A percentile compares a stretch with the other conserved stretches of the same genome.
Evolutionary conservation across 139 green algal species (phyloP).

Genomic region (Micromonas pusilla): DNA sequence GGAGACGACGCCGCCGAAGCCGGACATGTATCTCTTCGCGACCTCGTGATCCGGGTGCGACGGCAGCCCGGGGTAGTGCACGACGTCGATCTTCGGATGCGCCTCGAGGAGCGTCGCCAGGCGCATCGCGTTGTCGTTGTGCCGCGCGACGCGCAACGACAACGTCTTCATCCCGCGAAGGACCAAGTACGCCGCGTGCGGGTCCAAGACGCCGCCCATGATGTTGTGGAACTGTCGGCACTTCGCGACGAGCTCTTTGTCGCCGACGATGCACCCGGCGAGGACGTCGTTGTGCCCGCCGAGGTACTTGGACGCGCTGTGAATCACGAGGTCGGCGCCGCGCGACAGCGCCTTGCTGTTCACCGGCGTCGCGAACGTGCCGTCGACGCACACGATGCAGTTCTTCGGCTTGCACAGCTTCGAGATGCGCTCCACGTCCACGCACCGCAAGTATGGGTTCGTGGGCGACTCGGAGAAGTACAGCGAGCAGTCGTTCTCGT

Average conservation of each 20-base stretch:
- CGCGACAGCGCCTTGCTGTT: slow-evolving; percentile 74
- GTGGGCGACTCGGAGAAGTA: slow-evolving; percentile 99
- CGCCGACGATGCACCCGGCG: slow-evolving; percentile 74
- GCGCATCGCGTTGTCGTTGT: slow-evolving; percentile 67
- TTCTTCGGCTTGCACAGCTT: slow-evolving; percentile 67
- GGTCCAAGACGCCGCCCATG: slow-evolving; percentile 91
- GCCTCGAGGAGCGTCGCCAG: slow-evolving; percentile 65
- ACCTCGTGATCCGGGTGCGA: slow-evolving; percentile 91
- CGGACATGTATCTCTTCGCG: slow-evolving; percentile 80
- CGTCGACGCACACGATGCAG: slow-evolving; percentile 85
- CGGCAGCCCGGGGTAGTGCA: slow-evolving; percentile 75
- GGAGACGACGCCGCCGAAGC: slow-evolving; percentile 90
- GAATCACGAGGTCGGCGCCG: slow-evolving; percentile 96
- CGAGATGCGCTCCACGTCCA: slow-evolving; percentile 82
- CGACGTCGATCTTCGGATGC: slow-evolving; percentile 70
- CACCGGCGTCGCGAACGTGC: slow-evolving; percentile 91
- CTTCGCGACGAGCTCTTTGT: slow-evolving; percentile 61
- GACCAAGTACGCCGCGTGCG: slow-evolving; percentile 90
- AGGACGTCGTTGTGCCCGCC: slow-evolving; percentile 98
- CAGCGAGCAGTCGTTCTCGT: slow-evolving; percentile 54
- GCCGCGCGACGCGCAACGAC: slow-evolving; percentile 74
- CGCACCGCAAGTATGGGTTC: slow-evolving; percentile 97
- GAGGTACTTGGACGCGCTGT: slow-evolving; percentile 97
- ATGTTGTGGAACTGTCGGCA: slow-evolving; percentile 90
- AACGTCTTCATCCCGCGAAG: slow-evolving; percentile 97